Conservation (phyloP, 306 rosid species). For the Dalbergia cochinchinensis region DNA sequence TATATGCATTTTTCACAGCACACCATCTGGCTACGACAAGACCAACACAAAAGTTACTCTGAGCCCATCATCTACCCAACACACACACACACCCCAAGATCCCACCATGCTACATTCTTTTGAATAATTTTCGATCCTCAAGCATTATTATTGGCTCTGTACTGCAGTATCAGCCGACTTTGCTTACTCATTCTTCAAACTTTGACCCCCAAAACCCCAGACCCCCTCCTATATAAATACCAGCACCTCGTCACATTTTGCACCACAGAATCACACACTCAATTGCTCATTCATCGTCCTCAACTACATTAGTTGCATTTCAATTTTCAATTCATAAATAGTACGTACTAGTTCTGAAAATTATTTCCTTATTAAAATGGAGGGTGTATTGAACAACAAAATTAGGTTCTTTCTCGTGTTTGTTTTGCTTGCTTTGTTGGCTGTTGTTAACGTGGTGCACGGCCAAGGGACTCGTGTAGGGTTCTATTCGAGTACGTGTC, state of each 20-base stretch:
- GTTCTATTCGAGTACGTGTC: slow-evolving; percentile 48
- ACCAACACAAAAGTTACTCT: neutral
- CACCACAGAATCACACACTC: neutral
- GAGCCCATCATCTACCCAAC: no score
- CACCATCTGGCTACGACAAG: neutral
- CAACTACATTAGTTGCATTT: neutral
- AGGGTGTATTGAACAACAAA: neutral
- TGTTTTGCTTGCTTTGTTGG: slow-evolving; percentile 24
- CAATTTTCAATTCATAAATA: neutral
- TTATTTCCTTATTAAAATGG: neutral
- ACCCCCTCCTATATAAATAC: slow-evolving; percentile 5
- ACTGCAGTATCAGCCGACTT: neutral
- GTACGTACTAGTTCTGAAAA: no score
- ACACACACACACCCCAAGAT: no score
- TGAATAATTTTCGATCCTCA: neutral
- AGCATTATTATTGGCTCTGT: no score
- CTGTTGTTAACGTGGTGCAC: slow-evolving; percentile 24
- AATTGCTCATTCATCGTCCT: neutral
- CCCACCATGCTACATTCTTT: neutral
- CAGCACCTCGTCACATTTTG: neutral
- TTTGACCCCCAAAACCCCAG: slow-evolving; percentile 10
- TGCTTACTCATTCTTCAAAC: slow-evolving; percentile 13
- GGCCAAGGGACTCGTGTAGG: slow-evolving; percentile 52
- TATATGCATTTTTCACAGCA: neutral
- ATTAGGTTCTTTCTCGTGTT: neutral